Conservation (phyloP, 1,284 basidiomycete species). For the Leccinum fuscescens region DNA sequence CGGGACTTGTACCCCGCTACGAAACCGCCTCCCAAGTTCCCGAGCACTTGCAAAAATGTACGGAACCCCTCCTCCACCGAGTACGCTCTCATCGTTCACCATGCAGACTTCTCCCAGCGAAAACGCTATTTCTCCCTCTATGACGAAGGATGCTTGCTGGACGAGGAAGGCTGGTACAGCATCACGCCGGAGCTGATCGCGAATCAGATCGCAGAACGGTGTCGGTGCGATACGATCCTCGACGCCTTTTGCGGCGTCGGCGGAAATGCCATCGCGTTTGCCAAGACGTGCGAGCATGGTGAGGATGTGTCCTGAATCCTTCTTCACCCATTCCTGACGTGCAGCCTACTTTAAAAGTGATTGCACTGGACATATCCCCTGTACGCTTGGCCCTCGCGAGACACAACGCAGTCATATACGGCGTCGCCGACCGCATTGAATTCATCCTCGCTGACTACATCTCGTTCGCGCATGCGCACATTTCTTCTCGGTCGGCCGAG, state of each 20-base stretch:
- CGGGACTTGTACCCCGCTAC: constrained; percentile 70
- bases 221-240: constrained; percentile 78
- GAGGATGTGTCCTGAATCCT: constrained; percentile 24
- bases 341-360: constrained; percentile 51
- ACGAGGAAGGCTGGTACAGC: constrained; percentile 95
- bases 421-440: constrained; percentile 91
- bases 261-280: constrained; percentile 97
- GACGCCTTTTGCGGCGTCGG: constrained; percentile 98
- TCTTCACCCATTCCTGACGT: constrained; percentile 3
- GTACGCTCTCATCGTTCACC: not conserved
- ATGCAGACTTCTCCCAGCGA: constrained; percentile 81
- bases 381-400: constrained; percentile 81
- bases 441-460: constrained; percentile 90
- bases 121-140: constrained; percentile 81
- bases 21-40: constrained; percentile 66
- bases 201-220: constrained; percentile 87
- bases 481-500: constrained; percentile 31
- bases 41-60: constrained; percentile 78
- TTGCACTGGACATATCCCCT: constrained; percentile 88
- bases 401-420: constrained; percentile 92
- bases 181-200: constrained; percentile 94
- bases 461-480: constrained; percentile 67
- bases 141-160: constrained; percentile 73
- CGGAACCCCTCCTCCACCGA: constrained; percentile 29
- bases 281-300: constrained; percentile 91